phyloP scores from a whole-genome alignment of 2,329 filamentous ascomycete species.

The Colletotrichum sp. region DNA sequence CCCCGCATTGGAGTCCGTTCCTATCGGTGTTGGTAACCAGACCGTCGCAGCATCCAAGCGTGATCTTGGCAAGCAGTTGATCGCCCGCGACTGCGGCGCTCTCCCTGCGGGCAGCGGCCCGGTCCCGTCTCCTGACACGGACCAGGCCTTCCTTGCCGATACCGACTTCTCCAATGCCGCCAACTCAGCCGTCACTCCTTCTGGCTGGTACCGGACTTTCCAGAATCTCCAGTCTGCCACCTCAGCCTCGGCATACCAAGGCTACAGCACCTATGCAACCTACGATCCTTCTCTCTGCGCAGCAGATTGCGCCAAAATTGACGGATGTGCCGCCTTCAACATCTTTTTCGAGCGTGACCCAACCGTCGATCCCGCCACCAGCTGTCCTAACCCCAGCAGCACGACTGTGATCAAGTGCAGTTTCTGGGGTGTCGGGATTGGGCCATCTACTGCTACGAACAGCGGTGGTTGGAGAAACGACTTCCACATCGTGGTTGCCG shows the following conservation, averaged over 20 bases:
- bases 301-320: neutral
- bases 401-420: slow-evolving; percentile 16
- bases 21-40: neutral
- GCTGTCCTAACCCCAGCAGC: neutral
- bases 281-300: neutral
- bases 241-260: neutral
- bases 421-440: slow-evolving; percentile 13
- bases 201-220: slow-evolving; percentile 4
- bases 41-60: neutral
- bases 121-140: neutral
- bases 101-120: neutral
- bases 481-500: slow-evolving; percentile 20
- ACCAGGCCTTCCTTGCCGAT: neutral
- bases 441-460: slow-evolving; percentile 14
- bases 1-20: neutral
- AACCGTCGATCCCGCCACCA: neutral
- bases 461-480: neutral
- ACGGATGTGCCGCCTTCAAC: slow-evolving; percentile 1
- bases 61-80: neutral
- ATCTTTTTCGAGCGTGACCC: slow-evolving; percentile 11
- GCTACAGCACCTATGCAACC: neutral
- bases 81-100: neutral
- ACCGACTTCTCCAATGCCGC: neutral
- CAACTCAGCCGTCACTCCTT: neutral
- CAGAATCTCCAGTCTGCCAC: slow-evolving; percentile 8